Evolutionary conservation across 2,329 filamentous ascomycete species (phyloP).

Genomic region (Penicillium janthinellum): DNA sequence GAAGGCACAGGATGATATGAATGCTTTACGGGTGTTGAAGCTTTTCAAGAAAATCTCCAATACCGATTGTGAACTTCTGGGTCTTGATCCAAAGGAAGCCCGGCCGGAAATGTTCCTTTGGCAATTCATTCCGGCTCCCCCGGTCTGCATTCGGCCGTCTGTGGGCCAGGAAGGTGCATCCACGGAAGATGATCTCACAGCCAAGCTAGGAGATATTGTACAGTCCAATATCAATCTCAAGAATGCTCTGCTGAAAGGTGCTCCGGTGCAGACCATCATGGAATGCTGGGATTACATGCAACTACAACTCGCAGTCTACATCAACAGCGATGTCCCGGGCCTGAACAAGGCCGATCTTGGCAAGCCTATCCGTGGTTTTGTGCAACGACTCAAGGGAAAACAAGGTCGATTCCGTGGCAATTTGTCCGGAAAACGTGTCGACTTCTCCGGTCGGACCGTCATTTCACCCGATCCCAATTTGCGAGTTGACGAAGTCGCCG

Average conservation of each 20-base stretch:
- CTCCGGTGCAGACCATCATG: conserved; percentile 85
- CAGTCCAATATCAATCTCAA: conserved; percentile 87
- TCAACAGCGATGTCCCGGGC: conserved; percentile 94
- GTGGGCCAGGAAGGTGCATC: conserved; percentile 91
- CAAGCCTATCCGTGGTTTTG: conserved; percentile 89
- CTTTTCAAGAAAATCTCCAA: conserved; percentile 86
- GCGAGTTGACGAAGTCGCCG: conserved; percentile 88
- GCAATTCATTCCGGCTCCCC: conserved; percentile 92
- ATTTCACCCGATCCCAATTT: conserved; percentile 97
- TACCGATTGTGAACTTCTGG: conserved; percentile 86
- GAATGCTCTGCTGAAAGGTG: conserved; percentile 78
- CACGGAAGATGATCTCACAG: conserved; percentile 94
- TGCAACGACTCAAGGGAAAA: conserved; percentile 93
- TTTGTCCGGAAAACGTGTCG: conserved; percentile 94
- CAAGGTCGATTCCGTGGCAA: conserved; percentile 97
- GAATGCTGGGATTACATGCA: conserved; percentile 98
- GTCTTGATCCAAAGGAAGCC: conserved; percentile 81
- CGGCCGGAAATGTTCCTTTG: conserved; percentile 96
- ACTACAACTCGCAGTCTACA: conserved; percentile 93
- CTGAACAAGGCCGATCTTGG: conserved; percentile 85
- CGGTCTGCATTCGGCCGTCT: conserved; percentile 90
- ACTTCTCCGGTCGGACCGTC: conserved; percentile 96
- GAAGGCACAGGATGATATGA: conserved; percentile 92
- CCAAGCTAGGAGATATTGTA: conserved; percentile 95
- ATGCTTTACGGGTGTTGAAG: conserved; percentile 83